Base-by-base conservation (phyloP, 345 rosid genomes). In the Populus simonii region DNA sequence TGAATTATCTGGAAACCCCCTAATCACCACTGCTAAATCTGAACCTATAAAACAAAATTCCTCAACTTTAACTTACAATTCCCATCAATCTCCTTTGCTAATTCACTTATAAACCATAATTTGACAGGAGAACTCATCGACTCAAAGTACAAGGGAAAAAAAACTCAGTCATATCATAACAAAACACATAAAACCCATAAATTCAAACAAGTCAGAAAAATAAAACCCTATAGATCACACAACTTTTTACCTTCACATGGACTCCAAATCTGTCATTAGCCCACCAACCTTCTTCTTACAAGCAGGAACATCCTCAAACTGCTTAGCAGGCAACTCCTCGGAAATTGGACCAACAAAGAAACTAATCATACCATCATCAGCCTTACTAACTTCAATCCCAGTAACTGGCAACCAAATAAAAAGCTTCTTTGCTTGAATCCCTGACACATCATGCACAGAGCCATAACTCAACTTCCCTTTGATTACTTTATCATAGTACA, bases 271-370 rank as follows among this genome's bases (percentile, higher is more conserved):
- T 23, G 79, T 41, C 81, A 80, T 73, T 11, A 43, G 35, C 65
- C 10, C 55, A 51, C 73, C 71, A 17, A 72, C 83, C 74, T 80
- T 92, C 70, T 74, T 83, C 77, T 74, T 81, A 78, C 98, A 95
- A 51, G 72, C 81, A 0, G 92, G 96, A 71, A 95, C 47, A 16
- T 84, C 83, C 29, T 84, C 76, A 47, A 94, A 93, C 84, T 88
- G 81, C 23, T 86, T 72, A 51, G 88, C 86, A 13, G 98, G 93
- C 36, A 93, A 87, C 29, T 80, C 83, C 92, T 89, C 82, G 36
- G 95, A 92, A 8, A 93, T 63, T 53, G 89, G 66, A 11, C 98
- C 98, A 9, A 89, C 97, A 79, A 85, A 90, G 90, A 94, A 89
- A n/a, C 84, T 87, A 38, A 94, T 72, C 81, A 72, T 84, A 35